These are phyloP conservation scores for Cucumis melo DNA, from an alignment of 306 rosid genomes.

Conservation along the genomic window DNA sequence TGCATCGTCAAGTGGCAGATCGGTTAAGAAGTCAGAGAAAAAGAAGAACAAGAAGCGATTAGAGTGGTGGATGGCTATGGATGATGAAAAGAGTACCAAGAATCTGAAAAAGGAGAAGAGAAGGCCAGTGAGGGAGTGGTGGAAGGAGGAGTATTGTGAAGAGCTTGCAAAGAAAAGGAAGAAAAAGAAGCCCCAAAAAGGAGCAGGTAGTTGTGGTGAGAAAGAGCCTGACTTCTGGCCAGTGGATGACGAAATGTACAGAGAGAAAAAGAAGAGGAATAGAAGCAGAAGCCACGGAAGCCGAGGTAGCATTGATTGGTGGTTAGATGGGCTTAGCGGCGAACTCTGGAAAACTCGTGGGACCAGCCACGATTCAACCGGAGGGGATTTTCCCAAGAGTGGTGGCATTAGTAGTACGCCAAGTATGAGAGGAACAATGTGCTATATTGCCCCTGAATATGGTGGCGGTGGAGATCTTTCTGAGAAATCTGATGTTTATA, in stretches of 20 bases:
- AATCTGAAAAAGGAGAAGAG: conserved; percentile 36
- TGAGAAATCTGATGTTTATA: conserved; percentile 81
- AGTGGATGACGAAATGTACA: conserved; percentile 40
- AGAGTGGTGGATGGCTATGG: conserved; percentile 96
- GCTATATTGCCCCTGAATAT: conserved; percentile 89
- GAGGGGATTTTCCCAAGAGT: conserved; percentile 69
- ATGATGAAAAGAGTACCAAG: conserved; percentile 36
- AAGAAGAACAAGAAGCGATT: conserved; percentile 39
- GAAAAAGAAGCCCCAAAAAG: conserved; percentile 35
- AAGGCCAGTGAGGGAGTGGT: conserved; percentile 86
- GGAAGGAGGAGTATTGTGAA: conserved; percentile 79
- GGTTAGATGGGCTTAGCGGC: conserved; percentile 74
- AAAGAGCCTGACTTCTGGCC: conserved; percentile 45
- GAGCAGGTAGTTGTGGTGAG: conserved; percentile 23
- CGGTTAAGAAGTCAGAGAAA: conserved; percentile 18
- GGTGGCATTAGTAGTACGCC: conserved; percentile 94
- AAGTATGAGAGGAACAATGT: conserved; percentile 90
- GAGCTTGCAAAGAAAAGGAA: conserved; percentile 56
- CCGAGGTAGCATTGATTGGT: conserved; percentile 53
- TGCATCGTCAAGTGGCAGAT: conserved; percentile 17
- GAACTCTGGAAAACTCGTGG: conserved; percentile 43
- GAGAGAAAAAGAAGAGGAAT: conserved; percentile 35
- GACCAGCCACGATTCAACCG: conserved; percentile 42
- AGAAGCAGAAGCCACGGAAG: conserved; percentile 45
- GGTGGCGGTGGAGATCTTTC: conserved; percentile 68